Base-by-base conservation (phyloP, 73 alveolate genomes). In the Paramecium octaurelia region DNA sequence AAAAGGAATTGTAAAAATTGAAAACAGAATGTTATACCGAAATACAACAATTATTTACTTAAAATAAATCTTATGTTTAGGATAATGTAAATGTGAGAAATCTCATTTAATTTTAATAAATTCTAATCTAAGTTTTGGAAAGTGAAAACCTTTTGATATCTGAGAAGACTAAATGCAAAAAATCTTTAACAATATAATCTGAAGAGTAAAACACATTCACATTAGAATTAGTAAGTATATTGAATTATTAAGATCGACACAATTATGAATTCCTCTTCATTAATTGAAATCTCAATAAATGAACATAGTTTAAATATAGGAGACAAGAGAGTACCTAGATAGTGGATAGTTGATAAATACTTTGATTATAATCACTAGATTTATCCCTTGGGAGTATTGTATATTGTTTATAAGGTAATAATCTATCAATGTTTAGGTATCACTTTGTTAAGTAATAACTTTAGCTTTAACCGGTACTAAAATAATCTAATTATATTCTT, bases 381-480 rank as follows among this genome's bases (percentile, higher is more conserved):
- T 8, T 73, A 35, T 36, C 87, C 87, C 6, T 73, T 73, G 12
- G 87, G 87, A 29, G 21, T 73, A 2, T 73, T 73, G 35, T 43
- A 73, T 73, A 16, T 73, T 36, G 87, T 73, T 11, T 73, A 73
- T 11, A 73, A 73, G 68, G 87, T 73, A 73, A 64, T 27, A 36
- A 2, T 35, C 16, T 3, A n/a, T 1, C 9, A 34, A 34, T 16
- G 16, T 73, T 36, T 35, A 73, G 87, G 87, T 73, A 29, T 73
- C 87, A 8, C 87, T 73, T 8, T 73, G 12, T 73, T 73, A 73
- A 73, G 87, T 73, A 5, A 73, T 73, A 31, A 36, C 60, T 73
- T 21, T 73, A 27, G 40, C 84, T 24, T 34, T 68, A 18, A 68
- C 84, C 8, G 84, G 84, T 31, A 68, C 84, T 68, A 68, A 68